A percentile compares a stretch with the other conserved stretches of the same genome.
Evolutionary conservation across 2,329 filamentous ascomycete species (phyloP).

Genomic region (Pseudogymnoascus pannorum): DNA sequence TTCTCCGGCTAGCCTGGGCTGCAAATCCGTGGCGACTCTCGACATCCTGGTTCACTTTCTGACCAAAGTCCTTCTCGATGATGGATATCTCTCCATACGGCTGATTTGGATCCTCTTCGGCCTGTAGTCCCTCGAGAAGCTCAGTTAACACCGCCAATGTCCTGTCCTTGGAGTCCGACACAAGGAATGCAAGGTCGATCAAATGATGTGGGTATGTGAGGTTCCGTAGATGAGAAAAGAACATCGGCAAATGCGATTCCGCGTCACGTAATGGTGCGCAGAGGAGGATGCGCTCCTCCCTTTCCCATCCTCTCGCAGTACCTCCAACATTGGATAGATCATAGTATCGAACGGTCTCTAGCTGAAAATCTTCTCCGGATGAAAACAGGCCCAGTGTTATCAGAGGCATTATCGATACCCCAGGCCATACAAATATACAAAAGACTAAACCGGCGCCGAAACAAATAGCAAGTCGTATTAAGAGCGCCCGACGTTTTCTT

Average conservation of each 20-base stretch:
- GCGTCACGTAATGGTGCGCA: slow-evolving; percentile 94
- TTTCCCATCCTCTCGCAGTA: slow-evolving; percentile 88
- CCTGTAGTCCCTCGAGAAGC: slow-evolving; percentile 72
- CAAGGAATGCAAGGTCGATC: slow-evolving; percentile 91
- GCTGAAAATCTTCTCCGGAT: slow-evolving; percentile 61
- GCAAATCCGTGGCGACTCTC: slow-evolving; percentile 97
- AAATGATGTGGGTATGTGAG: slow-evolving; percentile 96
- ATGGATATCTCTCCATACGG: slow-evolving; percentile 95
- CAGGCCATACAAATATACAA: slow-evolving; percentile 68
- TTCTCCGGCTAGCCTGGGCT: slow-evolving; percentile 85
- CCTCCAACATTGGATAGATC: slow-evolving; percentile 88
- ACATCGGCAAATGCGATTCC: slow-evolving; percentile 87
- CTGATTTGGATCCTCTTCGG: slow-evolving; percentile 68
- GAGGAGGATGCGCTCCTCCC: slow-evolving; percentile 88
- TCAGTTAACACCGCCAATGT: slow-evolving; percentile 71
- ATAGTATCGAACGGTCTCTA: slow-evolving; percentile 96
- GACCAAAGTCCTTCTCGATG: slow-evolving; percentile 97
- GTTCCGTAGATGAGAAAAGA: slow-evolving; percentile 95
- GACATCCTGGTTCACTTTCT: slow-evolving; percentile 95
- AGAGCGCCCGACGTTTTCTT: slow-evolving; percentile 64
- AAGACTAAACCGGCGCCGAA: slow-evolving; percentile 56
- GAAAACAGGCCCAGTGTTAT: slow-evolving; percentile 65
- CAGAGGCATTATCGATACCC: slow-evolving; percentile 52
- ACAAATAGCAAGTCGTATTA: slow-evolving; percentile 58
- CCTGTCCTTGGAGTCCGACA: slow-evolving; percentile 93